phyloP scores from a whole-genome alignment of 208 protist genomes.

The Tritrichomonas foetus region DNA sequence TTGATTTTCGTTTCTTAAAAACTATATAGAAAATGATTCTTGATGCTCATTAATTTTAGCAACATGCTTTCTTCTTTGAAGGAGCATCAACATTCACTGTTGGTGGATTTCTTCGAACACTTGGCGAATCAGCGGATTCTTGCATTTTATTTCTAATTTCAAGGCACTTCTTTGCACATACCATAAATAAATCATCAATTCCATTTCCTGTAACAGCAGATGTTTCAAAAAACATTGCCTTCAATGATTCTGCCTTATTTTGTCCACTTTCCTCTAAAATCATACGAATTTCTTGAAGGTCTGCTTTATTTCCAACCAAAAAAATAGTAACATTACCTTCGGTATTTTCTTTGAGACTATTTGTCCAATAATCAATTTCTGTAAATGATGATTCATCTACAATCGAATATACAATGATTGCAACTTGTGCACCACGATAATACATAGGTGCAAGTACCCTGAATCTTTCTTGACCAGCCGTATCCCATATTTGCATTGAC shows the following conservation, averaged over 20 bases:
- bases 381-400: not conserved
- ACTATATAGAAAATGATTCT: no score
- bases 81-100: no score
- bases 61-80: no score
- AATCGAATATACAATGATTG: not conserved
- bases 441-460: not conserved
- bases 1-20: no score
- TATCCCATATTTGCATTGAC: not conserved
- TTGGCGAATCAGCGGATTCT: no score
- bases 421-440: not conserved
- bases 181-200: conserved; percentile 1
- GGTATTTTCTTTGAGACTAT: not conserved
- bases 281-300: not conserved
- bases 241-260: not conserved
- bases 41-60: no score
- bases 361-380: not conserved
- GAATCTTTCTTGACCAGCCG: conserved; percentile 3
- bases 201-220: not conserved
- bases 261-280: not conserved
- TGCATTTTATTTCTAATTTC: not conserved
- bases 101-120: no score
- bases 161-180: not conserved
- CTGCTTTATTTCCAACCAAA: not conserved
- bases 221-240: not conserved
- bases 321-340: not conserved